Evolutionary conservation across 2,329 filamentous ascomycete species (phyloP).

Genomic region (Fusarium gaditjirri): DNA sequence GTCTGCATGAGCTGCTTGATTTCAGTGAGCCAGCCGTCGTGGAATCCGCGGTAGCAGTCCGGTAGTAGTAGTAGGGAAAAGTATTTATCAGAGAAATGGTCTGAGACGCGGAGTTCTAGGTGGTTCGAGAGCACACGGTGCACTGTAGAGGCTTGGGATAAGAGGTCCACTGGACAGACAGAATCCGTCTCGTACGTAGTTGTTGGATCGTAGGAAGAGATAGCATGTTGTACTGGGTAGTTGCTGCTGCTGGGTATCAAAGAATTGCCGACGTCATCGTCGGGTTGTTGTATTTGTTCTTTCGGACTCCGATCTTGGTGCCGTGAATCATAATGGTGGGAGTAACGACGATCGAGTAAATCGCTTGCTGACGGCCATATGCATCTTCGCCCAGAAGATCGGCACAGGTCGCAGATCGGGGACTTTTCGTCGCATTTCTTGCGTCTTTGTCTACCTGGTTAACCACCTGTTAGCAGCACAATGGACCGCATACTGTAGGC

Average conservation of each 20-base stretch:
- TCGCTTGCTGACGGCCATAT: slow-evolving; percentile 27
- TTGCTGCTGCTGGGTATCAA: not conserved
- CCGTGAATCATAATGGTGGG: slow-evolving; percentile 12
- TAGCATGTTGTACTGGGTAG: fast-evolving
- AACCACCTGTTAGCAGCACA: not conserved
- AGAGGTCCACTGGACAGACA: not conserved
- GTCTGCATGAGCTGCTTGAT: slow-evolving; percentile 44
- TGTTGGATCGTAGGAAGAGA: not conserved
- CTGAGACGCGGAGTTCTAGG: slow-evolving; percentile 25
- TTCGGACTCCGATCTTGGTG: not conserved
- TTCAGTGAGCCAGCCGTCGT: slow-evolving; percentile 45
- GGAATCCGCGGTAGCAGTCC: slow-evolving; percentile 45
- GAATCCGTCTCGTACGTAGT: not conserved
- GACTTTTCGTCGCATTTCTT: slow-evolving; percentile 34
- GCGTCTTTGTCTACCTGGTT: slow-evolving; percentile 23
- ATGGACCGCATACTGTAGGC: fast-evolving
- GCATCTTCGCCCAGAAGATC: slow-evolving; percentile 2
- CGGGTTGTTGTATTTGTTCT: not conserved
- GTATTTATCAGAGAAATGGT: slow-evolving; percentile 38
- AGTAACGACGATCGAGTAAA: slow-evolving; percentile 29
- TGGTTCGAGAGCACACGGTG: slow-evolving; percentile 20
- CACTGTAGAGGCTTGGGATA: slow-evolving; percentile 4
- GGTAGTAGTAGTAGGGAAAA: slow-evolving; percentile 42
- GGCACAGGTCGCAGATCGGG: slow-evolving; percentile 21
- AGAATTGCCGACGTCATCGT: fast-evolving